These are phyloP conservation scores for Blastomyces silverae DNA, from an alignment of 2,329 filamentous ascomycete species.

Conservation along the genomic window DNA sequence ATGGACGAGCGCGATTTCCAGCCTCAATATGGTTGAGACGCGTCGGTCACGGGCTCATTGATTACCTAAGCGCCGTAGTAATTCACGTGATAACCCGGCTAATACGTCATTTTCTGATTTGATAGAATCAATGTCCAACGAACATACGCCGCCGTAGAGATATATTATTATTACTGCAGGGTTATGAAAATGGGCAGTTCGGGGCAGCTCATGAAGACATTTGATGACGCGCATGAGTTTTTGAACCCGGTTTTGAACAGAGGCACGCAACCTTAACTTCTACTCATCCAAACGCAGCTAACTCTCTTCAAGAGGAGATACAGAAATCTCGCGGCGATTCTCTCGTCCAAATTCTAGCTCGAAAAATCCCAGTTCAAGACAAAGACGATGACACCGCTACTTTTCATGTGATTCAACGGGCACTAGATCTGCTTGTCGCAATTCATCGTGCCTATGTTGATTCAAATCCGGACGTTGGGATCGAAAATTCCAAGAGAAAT, in stretches of 20 bases:
- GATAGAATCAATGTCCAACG: background rate
- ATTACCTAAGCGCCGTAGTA: background rate
- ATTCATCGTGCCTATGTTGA: constrained; percentile 34
- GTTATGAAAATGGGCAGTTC: constrained; percentile 28
- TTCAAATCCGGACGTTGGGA: constrained; percentile 5
- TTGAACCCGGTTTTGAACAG: constrained; percentile 36
- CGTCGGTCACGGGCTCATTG: background rate
- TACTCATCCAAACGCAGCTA: constrained; percentile 25
- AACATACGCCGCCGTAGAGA: constrained; percentile 12
- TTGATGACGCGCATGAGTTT: constrained; percentile 33
- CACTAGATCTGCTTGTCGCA: constrained; percentile 31
- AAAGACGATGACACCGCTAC: constrained; percentile 24
- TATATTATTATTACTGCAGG: constrained; percentile 3
- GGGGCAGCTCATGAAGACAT: constrained; percentile 27
- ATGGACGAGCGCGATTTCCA: background rate
- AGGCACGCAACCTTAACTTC: constrained; percentile 33
- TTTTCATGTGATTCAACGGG: constrained; percentile 29
- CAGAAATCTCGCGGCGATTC: constrained; percentile 33
- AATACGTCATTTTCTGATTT: constrained; percentile 4
- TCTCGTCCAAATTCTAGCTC: constrained; percentile 32
- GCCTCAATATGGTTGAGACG: background rate
- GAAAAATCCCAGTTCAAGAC: constrained; percentile 15
- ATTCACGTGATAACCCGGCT: background rate
- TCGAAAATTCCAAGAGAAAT: background rate
- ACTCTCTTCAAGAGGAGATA: constrained; percentile 35